phyloP scores from a whole-genome alignment of 2,329 filamentous ascomycete genomes.

The Exophiala dermatitidis region DNA sequence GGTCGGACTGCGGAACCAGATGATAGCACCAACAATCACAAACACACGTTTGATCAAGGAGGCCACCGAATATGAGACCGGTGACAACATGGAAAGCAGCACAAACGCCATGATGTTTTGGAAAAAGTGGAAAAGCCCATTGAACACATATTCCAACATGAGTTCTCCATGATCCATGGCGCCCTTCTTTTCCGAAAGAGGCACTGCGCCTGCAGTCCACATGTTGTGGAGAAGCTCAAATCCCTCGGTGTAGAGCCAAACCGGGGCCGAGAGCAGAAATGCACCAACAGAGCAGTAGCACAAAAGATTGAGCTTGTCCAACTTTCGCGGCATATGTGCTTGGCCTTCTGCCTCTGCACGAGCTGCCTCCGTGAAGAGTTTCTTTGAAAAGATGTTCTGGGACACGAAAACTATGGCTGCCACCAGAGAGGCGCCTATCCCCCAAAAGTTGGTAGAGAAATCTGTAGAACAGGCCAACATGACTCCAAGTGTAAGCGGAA shows the following conservation, averaged over 20 bases:
- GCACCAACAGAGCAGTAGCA: conserved; percentile 96
- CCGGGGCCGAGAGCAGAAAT: conserved; percentile 76
- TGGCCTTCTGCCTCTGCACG: conserved; percentile 69
- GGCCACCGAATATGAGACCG: conserved; percentile 94
- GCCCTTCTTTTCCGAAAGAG: conserved; percentile 68
- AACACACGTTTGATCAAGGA: conserved; percentile 96
- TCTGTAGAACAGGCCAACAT: conserved; percentile 92
- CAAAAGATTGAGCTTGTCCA: conserved; percentile 92
- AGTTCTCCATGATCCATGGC: conserved; percentile 57
- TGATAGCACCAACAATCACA: conserved; percentile 86
- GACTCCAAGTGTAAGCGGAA: conserved; percentile 90
- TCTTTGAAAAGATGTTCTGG: conserved; percentile 97
- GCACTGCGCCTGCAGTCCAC: conserved; percentile 70
- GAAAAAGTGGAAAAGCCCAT: conserved; percentile 91
- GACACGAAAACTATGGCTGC: conserved; percentile 94
- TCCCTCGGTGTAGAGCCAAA: conserved; percentile 91
- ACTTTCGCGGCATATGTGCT: conserved; percentile 60
- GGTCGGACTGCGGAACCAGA: conserved; percentile 92
- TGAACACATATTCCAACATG: conserved; percentile 85
- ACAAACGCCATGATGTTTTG: conserved; percentile 95
- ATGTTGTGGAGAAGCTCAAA: conserved; percentile 70
- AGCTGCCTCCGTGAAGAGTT: conserved; percentile 90
- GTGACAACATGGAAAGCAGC: conserved; percentile 84
- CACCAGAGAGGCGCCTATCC: conserved; percentile 79
- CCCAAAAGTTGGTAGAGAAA: conserved; percentile 79